Evolutionary conservation across 345 rosid genomes (phyloP).

Genomic region (Citrus unshiu): DNA sequence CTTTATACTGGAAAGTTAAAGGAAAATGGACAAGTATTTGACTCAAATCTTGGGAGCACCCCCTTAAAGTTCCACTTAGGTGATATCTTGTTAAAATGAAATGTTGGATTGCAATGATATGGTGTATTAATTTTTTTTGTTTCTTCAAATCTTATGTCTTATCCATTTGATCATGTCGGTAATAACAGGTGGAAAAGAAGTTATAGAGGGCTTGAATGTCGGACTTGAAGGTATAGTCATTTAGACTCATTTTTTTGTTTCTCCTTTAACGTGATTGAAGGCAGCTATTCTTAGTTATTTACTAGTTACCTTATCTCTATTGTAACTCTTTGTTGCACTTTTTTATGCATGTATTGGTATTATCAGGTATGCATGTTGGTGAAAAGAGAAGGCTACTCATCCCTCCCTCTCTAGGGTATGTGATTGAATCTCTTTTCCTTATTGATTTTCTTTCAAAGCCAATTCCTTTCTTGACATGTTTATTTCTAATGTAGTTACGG

Average conservation of each 20-base stretch:
- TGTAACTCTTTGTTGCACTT: not conserved
- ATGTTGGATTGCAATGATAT: not conserved
- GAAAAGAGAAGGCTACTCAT: conserved; percentile 72
- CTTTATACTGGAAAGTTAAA: conserved; percentile 44
- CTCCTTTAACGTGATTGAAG: not conserved
- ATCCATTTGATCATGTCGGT: not conserved
- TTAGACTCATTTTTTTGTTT: not conserved
- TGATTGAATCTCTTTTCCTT: not conserved
- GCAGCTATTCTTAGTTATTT: not conserved
- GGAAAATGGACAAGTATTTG: conserved; percentile 44
- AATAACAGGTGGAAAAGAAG: conserved; percentile 37
- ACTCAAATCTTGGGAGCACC: conserved; percentile 35
- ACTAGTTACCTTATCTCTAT: not conserved
- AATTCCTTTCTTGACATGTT: not conserved
- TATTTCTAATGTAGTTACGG: conserved; percentile 42
- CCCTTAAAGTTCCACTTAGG: conserved; percentile 52
- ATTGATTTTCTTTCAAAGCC: not conserved
- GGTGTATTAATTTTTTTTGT: not conserved
- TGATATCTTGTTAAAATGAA: conserved; percentile 9
- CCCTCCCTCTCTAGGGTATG: conserved; percentile 84
- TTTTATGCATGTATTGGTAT: not conserved
- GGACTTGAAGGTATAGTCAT: conserved; percentile 55
- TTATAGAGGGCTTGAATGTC: conserved; percentile 43
- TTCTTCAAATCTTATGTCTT: not conserved
- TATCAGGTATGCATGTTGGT: conserved; percentile 79